Evolutionary conservation across 148 eudicot species (phyloP), one percentile per base, ranked within the genome.

Genomic region (Fagopyrum tataricum): DNA sequence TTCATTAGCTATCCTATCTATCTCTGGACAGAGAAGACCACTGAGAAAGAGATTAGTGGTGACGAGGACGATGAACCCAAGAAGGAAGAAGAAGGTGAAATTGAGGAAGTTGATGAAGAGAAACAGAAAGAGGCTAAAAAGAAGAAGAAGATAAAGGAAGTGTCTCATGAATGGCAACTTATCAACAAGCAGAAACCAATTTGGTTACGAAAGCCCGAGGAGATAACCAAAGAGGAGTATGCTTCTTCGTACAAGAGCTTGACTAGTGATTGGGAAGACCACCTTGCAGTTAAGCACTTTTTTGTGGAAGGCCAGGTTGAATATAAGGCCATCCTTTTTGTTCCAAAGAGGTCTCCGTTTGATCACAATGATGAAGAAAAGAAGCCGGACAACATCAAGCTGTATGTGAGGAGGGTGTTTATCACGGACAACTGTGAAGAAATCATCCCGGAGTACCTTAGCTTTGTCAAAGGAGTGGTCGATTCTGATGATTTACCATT

Each of bases 1-100:
- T 92, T 92, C 74, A 92, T 92, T 47, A 92, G 97, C 83, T 92
- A 92, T 77, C 97, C 97, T 0, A 92, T 92, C 42, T 90, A 92
- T 69, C 91, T 92, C 44, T 92, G 97, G 93, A 86, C 94, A 4
- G 94, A 91, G 87, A 92, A 90, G 71, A n/a, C n/a, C n/a, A n/a
- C n/a, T n/a, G n/a, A n/a, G 97, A 92, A 59, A n/a, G n/a, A n/a
- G n/a, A 86, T 92, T 15, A 90, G 93, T 26, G 97, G 88, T 17
- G 97, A 92, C 15, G 97, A 92, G 31, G 92, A 89, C 5, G 96
- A n/a, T n/a, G n/a, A n/a, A n/a, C n/a, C n/a, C n/a, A n/a, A n/a
- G n/a, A n/a, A 92, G 49, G 87, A 86, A 59, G 85, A 84, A 62
- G 97, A 92, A 71, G 96, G 96, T 10, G 93, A 79, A 12, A 73